Evolutionary conservation across 2,329 filamentous ascomycete genomes (phyloP).

Genomic region (Chrysosporium queenslandicum): DNA sequence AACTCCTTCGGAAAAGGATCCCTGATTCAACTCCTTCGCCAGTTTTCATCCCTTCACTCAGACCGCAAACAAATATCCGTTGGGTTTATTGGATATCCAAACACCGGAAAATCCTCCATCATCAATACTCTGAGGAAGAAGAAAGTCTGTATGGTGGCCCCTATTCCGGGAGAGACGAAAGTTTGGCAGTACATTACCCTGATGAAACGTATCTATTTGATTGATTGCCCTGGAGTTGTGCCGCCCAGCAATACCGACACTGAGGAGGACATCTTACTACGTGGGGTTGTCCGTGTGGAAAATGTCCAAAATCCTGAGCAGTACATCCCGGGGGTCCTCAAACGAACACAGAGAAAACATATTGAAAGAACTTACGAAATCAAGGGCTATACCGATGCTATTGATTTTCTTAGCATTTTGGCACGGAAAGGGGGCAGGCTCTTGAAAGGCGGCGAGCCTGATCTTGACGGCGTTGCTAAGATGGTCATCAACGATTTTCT

Average conservation of each 20-base stretch:
- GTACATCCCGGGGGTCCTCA: conserved; percentile 76
- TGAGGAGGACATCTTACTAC: conserved; percentile 75
- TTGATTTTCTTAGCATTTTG: conserved; percentile 76
- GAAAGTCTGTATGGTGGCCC: conserved; percentile 85
- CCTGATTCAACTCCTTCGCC: conserved; percentile 78
- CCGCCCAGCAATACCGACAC: conserved; percentile 77
- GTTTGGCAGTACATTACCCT: conserved; percentile 96
- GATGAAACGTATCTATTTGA: conserved; percentile 89
- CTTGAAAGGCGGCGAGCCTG: conserved; percentile 85
- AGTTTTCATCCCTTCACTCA: conserved; percentile 82
- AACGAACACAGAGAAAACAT: conserved; percentile 72
- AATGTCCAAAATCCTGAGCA: conserved; percentile 95
- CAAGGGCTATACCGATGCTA: conserved; percentile 63
- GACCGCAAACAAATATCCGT: conserved; percentile 92
- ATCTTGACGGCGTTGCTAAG: conserved; percentile 88
- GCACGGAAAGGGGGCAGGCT: conserved; percentile 79
- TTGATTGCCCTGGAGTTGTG: conserved; percentile 94
- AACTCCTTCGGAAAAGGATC: conserved; percentile 96
- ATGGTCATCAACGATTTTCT: conserved; percentile 97
- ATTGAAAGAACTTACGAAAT: conserved; percentile 89
- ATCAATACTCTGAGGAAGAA: conserved; percentile 95
- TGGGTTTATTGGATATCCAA: conserved; percentile 80
- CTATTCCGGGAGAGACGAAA: conserved; percentile 93
- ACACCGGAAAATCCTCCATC: conserved; percentile 90
- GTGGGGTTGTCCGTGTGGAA: conserved; percentile 86